A percentile compares a stretch with the other conserved stretches of the same genome.
phyloP scores from a whole-genome alignment of 2,329 filamentous ascomycete species.

The Paraphoma sp. region DNA sequence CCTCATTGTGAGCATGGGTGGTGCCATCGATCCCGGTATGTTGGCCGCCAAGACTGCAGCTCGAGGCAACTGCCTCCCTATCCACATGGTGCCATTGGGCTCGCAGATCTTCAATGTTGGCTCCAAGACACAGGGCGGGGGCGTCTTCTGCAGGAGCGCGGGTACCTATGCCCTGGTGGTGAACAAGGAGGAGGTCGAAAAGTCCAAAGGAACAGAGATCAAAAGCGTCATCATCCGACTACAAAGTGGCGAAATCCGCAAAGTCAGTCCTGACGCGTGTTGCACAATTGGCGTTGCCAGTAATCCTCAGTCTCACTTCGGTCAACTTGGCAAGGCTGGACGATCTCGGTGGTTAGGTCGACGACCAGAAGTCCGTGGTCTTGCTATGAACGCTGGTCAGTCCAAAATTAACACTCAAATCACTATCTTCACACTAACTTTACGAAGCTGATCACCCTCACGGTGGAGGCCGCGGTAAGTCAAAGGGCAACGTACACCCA shows the following conservation, averaged over 20 bases:
- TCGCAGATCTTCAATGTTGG: conserved; percentile 92
- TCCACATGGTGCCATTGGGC: conserved; percentile 96
- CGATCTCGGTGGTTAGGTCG: conserved; percentile 93
- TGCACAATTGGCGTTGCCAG: conserved; percentile 94
- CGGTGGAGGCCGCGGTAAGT: conserved; percentile 98
- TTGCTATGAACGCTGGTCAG: conserved; percentile 94
- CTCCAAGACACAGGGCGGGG: conserved; percentile 72
- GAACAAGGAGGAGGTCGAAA: conserved; percentile 79
- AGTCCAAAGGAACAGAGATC: conserved; percentile 65
- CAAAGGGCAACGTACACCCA: conserved; percentile 95
- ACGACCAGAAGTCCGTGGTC: conserved; percentile 91
- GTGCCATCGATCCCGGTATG: conserved; percentile 91
- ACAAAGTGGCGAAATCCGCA: conserved; percentile 90
- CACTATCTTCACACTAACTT: conserved; percentile 17
- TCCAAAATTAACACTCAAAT: neutral
- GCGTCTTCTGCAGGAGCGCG: conserved; percentile 92
- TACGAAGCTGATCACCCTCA: conserved; percentile 86
- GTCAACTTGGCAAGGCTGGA: conserved; percentile 92
- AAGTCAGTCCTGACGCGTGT: conserved; percentile 89
- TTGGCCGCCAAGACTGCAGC: conserved; percentile 92
- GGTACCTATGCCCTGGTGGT: conserved; percentile 90
- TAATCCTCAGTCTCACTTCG: conserved; percentile 90
- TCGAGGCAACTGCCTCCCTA: conserved; percentile 90
- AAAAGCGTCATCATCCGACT: conserved; percentile 84
- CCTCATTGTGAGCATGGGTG: conserved; percentile 89